Base-by-base conservation (phyloP, 768 basidiomycete species). In the Suillus variegatus region DNA sequence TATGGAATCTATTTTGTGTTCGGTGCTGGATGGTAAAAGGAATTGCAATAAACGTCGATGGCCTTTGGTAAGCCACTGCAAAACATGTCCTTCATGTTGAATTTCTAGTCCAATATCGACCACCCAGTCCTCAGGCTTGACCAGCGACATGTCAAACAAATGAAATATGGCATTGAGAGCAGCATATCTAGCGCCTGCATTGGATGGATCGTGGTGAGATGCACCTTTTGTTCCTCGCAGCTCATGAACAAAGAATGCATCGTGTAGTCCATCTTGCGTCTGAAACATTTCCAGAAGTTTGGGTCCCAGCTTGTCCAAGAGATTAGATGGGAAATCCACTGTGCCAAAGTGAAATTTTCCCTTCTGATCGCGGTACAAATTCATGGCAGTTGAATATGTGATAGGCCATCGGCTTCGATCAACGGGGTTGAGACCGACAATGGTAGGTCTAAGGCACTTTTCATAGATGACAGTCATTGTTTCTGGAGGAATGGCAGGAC, bases 361-460 rank as follows among this genome's bases (percentile, higher is more conserved):
- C 5, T 12, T 20, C 1, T 14, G n/a, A 49, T 64, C 52, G 35
- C 44, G 54, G 22, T 22, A 47, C 14, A 40, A n/a, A 22, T n/a
- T 20, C 38, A 16, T 47, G 32, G 64, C 9, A 3, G 60, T 57
- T 12, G 44, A 38, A 47, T 67, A 64, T 12, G 14, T 57, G 4
- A 49, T 46, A 0, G 63, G 66, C 66, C 66, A 67, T 22, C 64
- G 66, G 32, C 41, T 46, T 4, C 52, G 38, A 38, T 64, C 58
- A 28, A 64, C 47, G 0, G 63, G 66, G 60, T 64, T 67, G 25
- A 67, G 47, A 13, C 32, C 14, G 0, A 28, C 36, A 0, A 67
- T n/a, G 28, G 64, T 28, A 12, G 63, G 63, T 1, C 60, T 41
- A 22, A 67, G 60, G 20, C 51, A 55, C 1, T 54, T 10, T 28